Conservation (phyloP, 306 rosid species). For the Fragaria iinumae region DNA sequence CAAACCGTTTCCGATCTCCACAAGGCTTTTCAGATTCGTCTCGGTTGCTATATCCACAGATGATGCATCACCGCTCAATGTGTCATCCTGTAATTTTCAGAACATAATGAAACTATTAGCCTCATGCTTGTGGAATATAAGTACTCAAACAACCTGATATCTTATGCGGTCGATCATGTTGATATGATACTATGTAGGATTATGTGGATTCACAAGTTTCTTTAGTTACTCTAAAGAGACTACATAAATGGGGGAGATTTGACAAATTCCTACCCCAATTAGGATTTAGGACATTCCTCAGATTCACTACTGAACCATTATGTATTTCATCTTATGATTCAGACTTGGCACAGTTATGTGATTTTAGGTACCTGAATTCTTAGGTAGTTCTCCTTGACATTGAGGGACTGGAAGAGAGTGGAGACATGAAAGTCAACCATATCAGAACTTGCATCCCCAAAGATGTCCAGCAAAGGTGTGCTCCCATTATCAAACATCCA, state of each 20-base stretch:
- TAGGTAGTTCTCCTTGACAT: slow-evolving; percentile 33
- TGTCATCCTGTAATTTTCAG: slow-evolving; percentile 20
- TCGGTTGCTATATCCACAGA: slow-evolving; percentile 26
- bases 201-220: neutral
- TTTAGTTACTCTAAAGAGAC: neutral
- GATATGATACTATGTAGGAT: neutral
- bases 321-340: neutral
- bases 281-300: neutral
- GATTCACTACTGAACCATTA: neutral
- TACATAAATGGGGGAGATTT: neutral
- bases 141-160: neutral
- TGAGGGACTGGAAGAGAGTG: slow-evolving; percentile 34
- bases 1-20: slow-evolving; percentile 31
- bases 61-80: neutral
- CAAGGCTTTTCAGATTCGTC: slow-evolving; percentile 32
- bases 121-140: neutral
- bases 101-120: neutral
- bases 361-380: slow-evolving; percentile 44
- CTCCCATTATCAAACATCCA: slow-evolving; percentile 37
- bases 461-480: slow-evolving; percentile 40
- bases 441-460: slow-evolving; percentile 38
- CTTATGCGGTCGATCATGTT: neutral
- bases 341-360: neutral
- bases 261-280: neutral
- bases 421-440: slow-evolving; percentile 45